Conservation (phyloP, 2,329 filamentous ascomycete genomes). For the Cladorrhinum sp. region DNA sequence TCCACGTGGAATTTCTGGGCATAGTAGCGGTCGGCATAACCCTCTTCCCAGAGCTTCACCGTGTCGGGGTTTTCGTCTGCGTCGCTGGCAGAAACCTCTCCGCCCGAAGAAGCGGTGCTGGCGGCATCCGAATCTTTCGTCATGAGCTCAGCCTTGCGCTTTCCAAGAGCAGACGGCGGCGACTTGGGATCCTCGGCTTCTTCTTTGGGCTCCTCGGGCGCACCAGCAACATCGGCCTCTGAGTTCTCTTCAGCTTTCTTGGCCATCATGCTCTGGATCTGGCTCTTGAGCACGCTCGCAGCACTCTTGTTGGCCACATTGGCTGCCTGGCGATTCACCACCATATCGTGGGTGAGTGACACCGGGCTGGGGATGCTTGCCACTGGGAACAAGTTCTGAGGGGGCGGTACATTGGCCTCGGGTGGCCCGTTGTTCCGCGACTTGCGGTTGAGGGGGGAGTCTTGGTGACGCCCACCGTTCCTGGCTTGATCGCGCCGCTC, state of each 20-base stretch:
- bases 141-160: slow-evolving; percentile 73
- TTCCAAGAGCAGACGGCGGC: slow-evolving; percentile 40
- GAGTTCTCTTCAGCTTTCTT: slow-evolving; percentile 24
- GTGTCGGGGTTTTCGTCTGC: slow-evolving; percentile 72
- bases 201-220: slow-evolving; percentile 13
- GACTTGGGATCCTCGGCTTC: slow-evolving; percentile 15
- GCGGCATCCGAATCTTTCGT: slow-evolving; percentile 60
- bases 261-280: slow-evolving; percentile 56
- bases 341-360: slow-evolving; percentile 79
- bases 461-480: slow-evolving; percentile 37
- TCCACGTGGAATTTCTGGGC: slow-evolving; percentile 91
- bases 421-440: slow-evolving; percentile 14
- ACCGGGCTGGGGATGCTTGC: slow-evolving; percentile 52
- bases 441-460: slow-evolving; percentile 27
- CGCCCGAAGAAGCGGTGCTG: slow-evolving; percentile 51
- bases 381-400: slow-evolving; percentile 35
- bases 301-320: slow-evolving; percentile 92
- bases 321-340: slow-evolving; percentile 69
- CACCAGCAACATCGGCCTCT: slow-evolving; percentile 9
- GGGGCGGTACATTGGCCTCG: slow-evolving; percentile 19
- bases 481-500: slow-evolving; percentile 37
- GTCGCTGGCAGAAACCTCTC: slow-evolving; percentile 47
- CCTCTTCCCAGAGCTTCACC: slow-evolving; percentile 89
- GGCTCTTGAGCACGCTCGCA: slow-evolving; percentile 80
- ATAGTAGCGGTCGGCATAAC: slow-evolving; percentile 94